Evolutionary conservation across 768 basidiomycete species (phyloP), one percentile per base, ranked within the genome.

Genomic region (Suillus clintonianus): DNA sequence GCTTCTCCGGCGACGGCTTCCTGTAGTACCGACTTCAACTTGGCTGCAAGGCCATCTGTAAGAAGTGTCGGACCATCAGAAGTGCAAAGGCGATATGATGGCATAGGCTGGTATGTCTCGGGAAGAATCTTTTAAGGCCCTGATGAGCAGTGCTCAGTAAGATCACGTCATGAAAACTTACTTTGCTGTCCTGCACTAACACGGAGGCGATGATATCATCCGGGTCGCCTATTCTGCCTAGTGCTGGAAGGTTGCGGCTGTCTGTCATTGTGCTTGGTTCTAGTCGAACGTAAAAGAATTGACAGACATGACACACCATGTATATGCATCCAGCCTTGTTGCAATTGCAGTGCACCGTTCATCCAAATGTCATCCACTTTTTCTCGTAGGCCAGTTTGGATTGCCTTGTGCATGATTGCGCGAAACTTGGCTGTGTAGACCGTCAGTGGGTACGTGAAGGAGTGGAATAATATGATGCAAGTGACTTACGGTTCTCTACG

Each of bases 321-420:
- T 53, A 94, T 87, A 71, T 94, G 92, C 89, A 94, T 90, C 92
- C 92, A 94, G n/a, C 92, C 92, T 22, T 85, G 75, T 64, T 84
- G 85, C 3, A 87, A 75, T 69, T 91, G 90, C 36, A 83, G 72
- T 11, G 91, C 92, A 7, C 82, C 84, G 62, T 87, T 87, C 5
- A 70, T 81, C 79, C 88, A 87, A 3, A 90, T 77, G 2, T 90
- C 87, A 67, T 94, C 92, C 1, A 82, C 78, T 11, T 80, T 82
- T 51, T 90, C 84, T 22, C 68, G 70, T 6, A 93, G 77, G 22
- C 82, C 87, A 30, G 78, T 74, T 57, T 81, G 80, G 17, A 93
- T 78, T 11, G 84, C 84, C 59, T 84, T 75, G 67, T 94, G 90
- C 54, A 94, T 72, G 10, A 91, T 67, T 0, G 77, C 71, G 27